A percentile compares a stretch with the other conserved stretches of the same genome.
Conservation (phyloP, 2,329 filamentous ascomycete genomes). For the Ascochyta clinopodiicola region DNA sequence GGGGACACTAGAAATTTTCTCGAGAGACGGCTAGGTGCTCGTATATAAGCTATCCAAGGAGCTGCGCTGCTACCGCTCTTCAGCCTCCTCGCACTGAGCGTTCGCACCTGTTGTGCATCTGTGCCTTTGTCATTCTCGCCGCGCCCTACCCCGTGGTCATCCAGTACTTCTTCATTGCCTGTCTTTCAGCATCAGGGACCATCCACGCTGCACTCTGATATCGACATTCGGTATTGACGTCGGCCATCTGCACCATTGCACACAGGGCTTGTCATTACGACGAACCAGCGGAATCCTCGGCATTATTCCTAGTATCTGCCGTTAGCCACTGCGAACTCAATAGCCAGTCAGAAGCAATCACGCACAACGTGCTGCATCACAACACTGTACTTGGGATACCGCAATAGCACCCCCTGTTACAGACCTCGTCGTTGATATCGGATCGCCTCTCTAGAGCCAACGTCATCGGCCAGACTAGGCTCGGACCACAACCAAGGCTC, state of each 20-base stretch:
- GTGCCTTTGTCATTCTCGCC: constrained; percentile 5
- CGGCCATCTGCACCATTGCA: constrained; percentile 1
- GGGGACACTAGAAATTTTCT: constrained; percentile 33
- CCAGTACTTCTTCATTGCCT: neutral
- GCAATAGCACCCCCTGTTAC: neutral
- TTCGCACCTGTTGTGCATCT: constrained; percentile 12
- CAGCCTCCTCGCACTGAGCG: constrained; percentile 13
- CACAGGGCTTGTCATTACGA: constrained; percentile 1
- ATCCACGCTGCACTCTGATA: constrained; percentile 8
- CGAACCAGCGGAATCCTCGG: constrained; percentile 24
- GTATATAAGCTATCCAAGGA: constrained; percentile 27
- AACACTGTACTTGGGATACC: constrained; percentile 16
- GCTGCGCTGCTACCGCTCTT: neutral
- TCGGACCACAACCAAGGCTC: constrained; percentile 8
- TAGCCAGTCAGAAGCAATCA: constrained; percentile 27
- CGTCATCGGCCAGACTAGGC: constrained; percentile 19
- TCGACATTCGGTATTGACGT: constrained; percentile 1
- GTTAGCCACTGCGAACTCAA: constrained; percentile 10
- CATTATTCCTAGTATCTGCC: constrained; percentile 24
- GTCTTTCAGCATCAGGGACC: neutral
- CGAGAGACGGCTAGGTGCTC: constrained; percentile 10
- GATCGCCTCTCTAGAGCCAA: constrained; percentile 1
- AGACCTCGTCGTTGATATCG: constrained; percentile 1
- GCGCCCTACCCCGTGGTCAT: constrained; percentile 3
- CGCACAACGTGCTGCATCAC: constrained; percentile 27